Evolutionary conservation across 148 eudicot species (phyloP).

Genomic region (Cornus florida): DNA sequence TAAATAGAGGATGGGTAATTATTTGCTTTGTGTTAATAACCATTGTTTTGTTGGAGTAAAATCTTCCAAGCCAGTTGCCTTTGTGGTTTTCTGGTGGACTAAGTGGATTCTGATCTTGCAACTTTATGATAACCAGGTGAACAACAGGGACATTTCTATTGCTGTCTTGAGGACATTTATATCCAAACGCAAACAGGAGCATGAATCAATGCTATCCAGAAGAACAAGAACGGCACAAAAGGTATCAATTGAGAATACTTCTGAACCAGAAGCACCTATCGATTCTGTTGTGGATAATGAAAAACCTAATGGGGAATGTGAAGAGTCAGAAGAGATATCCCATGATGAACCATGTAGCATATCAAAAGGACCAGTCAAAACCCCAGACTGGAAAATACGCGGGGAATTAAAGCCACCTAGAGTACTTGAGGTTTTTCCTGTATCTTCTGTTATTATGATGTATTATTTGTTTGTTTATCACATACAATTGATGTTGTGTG

Average conservation of each 20-base stretch:
- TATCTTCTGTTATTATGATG: background rate
- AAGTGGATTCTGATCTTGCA: conserved; percentile 6
- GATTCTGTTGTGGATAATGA: conserved; percentile 32
- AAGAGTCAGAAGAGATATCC: conserved; percentile 40
- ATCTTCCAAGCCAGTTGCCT: background rate
- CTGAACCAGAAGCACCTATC: conserved; percentile 34
- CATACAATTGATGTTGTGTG: background rate
- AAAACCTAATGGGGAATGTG: conserved; percentile 51
- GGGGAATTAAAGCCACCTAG: conserved; percentile 80
- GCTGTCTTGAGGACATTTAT: conserved; percentile 90
- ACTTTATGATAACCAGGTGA: conserved; percentile 53
- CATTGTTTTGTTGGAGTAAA: background rate
- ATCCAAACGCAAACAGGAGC: conserved; percentile 76
- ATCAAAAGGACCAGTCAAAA: conserved; percentile 35
- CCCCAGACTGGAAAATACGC: conserved; percentile 41
- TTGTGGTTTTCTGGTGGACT: background rate
- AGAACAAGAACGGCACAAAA: conserved; percentile 46
- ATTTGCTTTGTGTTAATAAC: background rate
- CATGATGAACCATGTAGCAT: conserved; percentile 46
- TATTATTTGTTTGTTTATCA: background rate
- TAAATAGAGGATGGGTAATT: background rate
- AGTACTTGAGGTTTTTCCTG: conserved; percentile 78
- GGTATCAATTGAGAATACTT: conserved; percentile 24
- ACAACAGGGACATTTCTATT: conserved; percentile 90
- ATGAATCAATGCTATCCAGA: conserved; percentile 51